These are phyloP conservation scores for Hypoxylon cercidicola DNA, from an alignment of 495 filamentous ascomycete species.

Conservation along the genomic window DNA sequence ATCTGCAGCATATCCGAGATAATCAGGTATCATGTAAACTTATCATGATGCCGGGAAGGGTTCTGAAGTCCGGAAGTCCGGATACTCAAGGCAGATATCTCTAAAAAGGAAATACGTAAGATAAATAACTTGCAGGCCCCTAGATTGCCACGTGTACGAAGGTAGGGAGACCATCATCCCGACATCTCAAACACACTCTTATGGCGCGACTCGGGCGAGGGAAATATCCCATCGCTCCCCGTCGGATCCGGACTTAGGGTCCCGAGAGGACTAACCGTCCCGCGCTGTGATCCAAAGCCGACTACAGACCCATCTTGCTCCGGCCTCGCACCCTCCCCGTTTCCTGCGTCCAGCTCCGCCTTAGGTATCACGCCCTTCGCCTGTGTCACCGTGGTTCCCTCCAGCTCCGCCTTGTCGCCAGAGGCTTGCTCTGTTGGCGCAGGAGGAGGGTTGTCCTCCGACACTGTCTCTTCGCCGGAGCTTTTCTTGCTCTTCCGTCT, in stretches of 20 bases:
- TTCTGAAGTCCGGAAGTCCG: too few relatives aligned
- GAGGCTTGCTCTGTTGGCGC: not conserved
- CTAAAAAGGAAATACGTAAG: too few relatives aligned
- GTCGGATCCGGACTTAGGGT: not conserved
- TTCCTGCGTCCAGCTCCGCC: conserved; percentile 18
- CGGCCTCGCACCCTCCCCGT: not conserved
- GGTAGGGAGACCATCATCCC: too few relatives aligned
- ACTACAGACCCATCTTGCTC: not conserved
- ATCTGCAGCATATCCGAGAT: too few relatives aligned
- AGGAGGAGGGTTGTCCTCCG: not conserved
- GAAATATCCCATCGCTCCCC: conserved; percentile 1
- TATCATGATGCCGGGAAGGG: too few relatives aligned
- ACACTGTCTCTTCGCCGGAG: not conserved
- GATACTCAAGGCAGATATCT: too few relatives aligned
- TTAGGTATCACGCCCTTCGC: conserved; percentile 8
- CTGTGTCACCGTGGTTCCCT: not conserved
- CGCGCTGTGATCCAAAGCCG: not conserved
- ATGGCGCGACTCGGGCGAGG: conserved; percentile 6
- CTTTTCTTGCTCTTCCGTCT: not conserved
- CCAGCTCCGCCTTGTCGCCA: conserved; percentile 11
- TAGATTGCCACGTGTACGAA: too few relatives aligned
- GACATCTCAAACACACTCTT: conserved; percentile 10
- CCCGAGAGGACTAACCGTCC: conserved; percentile 1
- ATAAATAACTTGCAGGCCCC: too few relatives aligned
- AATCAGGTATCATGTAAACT: too few relatives aligned